Conservation (phyloP, 2,329 filamentous ascomycete species). For the Alternaria burnsii region DNA sequence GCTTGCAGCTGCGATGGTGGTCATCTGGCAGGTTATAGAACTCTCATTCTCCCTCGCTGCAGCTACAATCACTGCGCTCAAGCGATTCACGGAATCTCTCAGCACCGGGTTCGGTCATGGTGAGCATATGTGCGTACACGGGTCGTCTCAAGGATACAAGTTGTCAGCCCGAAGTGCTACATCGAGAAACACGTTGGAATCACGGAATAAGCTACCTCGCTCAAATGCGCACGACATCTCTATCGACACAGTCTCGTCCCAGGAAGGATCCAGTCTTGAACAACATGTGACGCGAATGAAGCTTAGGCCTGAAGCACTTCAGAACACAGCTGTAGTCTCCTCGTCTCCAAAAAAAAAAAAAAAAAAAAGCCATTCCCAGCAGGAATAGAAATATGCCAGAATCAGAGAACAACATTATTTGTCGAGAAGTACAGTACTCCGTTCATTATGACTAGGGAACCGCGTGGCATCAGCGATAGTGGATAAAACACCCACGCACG, state of each 20-base stretch:
- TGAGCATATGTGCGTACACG: conserved; percentile 20
- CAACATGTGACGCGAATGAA: background rate
- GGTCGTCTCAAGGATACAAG: conserved; percentile 14
- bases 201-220: background rate
- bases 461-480: background rate
- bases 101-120: conserved; percentile 26
- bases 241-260: background rate
- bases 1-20: conserved; percentile 16
- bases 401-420: background rate
- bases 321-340: background rate
- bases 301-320: background rate
- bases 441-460: background rate
- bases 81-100: conserved; percentile 22
- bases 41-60: conserved; percentile 19
- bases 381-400: no score
- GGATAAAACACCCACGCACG: background rate
- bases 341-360: background rate
- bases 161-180: conserved; percentile 14
- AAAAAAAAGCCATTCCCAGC: no score
- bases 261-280: background rate
- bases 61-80: conserved; percentile 20
- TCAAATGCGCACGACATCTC: background rate
- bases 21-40: conserved; percentile 24
- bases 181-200: background rate
- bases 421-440: background rate